These are phyloP conservation scores for Oryza nivara DNA, from an alignment of 176 grass and related monocot genomes.

Conservation along the genomic window DNA sequence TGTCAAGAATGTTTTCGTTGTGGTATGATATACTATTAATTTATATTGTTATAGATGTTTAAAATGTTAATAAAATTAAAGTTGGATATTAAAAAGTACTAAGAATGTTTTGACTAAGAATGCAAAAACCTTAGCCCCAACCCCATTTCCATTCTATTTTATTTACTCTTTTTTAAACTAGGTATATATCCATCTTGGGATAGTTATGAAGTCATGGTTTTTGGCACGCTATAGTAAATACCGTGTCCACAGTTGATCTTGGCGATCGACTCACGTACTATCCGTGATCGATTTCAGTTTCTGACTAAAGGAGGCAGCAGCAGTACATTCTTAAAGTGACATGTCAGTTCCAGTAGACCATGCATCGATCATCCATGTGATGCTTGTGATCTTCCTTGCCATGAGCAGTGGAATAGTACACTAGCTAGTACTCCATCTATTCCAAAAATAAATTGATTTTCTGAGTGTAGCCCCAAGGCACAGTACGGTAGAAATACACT, in stretches of 20 bases:
- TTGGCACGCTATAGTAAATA: slow-evolving; percentile 34
- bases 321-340: slow-evolving; percentile 55
- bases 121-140: background rate
- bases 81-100: background rate
- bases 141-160: background rate
- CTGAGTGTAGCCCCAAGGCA: background rate
- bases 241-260: slow-evolving; percentile 7
- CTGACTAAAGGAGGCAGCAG: slow-evolving; percentile 21
- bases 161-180: background rate
- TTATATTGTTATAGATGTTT: background rate
- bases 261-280: slow-evolving; percentile 16
- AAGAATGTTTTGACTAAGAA: background rate
- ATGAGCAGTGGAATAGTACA: background rate
- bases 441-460: too few relatives aligned
- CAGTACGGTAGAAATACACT: background rate
- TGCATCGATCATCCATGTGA: slow-evolving; percentile 30
- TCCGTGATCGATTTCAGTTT: slow-evolving; percentile 43
- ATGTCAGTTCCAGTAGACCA: slow-evolving; percentile 39
- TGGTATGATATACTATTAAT: background rate
- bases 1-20: background rate
- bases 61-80: background rate
- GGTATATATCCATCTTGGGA: background rate
- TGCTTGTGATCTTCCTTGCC: slow-evolving; percentile 17
- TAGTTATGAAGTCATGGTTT: slow-evolving; percentile 29
- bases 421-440: too few relatives aligned